These are phyloP conservation scores for Garcia nutans DNA, from an alignment of 345 rosid species.

Conservation along the genomic window DNA sequence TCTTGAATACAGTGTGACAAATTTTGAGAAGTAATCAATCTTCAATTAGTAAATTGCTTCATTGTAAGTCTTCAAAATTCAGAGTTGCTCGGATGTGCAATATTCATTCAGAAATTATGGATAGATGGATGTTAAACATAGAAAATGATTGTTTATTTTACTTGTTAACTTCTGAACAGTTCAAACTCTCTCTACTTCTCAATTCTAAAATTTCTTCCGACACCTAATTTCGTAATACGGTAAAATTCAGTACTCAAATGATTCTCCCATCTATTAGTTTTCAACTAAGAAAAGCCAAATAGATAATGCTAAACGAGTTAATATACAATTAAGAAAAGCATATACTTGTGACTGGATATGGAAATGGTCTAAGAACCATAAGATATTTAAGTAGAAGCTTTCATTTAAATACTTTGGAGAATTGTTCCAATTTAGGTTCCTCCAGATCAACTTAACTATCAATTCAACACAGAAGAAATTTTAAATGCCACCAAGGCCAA, in stretches of 20 bases:
- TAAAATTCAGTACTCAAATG: neutral
- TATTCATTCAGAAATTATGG: neutral
- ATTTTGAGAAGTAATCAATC: neutral
- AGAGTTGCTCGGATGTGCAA: neutral
- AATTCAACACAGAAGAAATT: constrained; percentile 3
- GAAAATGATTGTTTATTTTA: neutral
- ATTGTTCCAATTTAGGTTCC: neutral
- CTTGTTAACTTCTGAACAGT: neutral
- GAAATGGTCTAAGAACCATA: neutral
- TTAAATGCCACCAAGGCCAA: neutral
- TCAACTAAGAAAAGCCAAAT: no score
- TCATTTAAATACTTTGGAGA: neutral
- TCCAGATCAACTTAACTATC: neutral
- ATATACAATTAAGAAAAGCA: neutral
- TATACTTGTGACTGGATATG: neutral
- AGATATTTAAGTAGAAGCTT: neutral
- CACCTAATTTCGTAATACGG: neutral
- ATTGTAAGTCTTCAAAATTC: neutral
- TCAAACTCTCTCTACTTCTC: neutral
- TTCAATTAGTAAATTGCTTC: neutral
- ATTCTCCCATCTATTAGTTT: neutral
- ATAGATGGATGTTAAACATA: no score
- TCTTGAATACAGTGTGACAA: neutral
- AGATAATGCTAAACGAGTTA: no score
- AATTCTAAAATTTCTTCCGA: neutral